Evolutionary conservation across 441 rosid genomes (phyloP).

Genomic region (Mallotus japonicus): DNA sequence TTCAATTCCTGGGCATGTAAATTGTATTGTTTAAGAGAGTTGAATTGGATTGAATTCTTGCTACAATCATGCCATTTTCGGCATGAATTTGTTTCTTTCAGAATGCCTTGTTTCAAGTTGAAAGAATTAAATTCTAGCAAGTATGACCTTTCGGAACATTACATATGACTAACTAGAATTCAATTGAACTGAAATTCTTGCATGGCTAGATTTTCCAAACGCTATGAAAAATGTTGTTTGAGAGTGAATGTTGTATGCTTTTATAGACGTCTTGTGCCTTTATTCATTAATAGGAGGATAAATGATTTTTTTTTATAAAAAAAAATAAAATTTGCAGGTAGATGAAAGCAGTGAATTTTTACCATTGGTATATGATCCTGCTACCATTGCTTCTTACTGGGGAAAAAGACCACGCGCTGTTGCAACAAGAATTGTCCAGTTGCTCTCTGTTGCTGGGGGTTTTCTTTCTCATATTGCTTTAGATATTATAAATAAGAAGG

Average conservation of each 20-base stretch:
- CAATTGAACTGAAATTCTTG: too few relatives aligned
- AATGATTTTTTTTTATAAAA: too few relatives aligned
- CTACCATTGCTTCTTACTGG: slow-evolving; percentile 85
- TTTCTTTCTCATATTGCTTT: slow-evolving; percentile 73
- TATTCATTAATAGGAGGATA: too few relatives aligned
- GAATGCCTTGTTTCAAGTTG: background rate
- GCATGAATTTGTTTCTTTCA: background rate
- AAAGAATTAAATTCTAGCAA: background rate
- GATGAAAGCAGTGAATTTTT: slow-evolving; percentile 91
- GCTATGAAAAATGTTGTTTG: background rate
- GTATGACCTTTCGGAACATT: too few relatives aligned
- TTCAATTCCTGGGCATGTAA: too few relatives aligned
- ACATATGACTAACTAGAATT: too few relatives aligned
- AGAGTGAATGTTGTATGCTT: background rate
- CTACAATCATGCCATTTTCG: background rate
- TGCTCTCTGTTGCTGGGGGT: slow-evolving; percentile 92
- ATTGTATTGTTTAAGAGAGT: too few relatives aligned
- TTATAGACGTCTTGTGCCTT: background rate
- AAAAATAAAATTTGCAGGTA: slow-evolving; percentile 37
- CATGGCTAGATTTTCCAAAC: too few relatives aligned
- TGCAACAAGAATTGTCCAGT: slow-evolving; percentile 71
- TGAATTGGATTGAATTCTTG: background rate
- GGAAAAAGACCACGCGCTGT: slow-evolving; percentile 93
- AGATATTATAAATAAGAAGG: slow-evolving; percentile 81
- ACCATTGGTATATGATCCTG: slow-evolving; percentile 93